These are phyloP conservation scores for Plectosphaerella plurivora DNA, from an alignment of 2,329 filamentous ascomycete genomes.

Conservation along the genomic window DNA sequence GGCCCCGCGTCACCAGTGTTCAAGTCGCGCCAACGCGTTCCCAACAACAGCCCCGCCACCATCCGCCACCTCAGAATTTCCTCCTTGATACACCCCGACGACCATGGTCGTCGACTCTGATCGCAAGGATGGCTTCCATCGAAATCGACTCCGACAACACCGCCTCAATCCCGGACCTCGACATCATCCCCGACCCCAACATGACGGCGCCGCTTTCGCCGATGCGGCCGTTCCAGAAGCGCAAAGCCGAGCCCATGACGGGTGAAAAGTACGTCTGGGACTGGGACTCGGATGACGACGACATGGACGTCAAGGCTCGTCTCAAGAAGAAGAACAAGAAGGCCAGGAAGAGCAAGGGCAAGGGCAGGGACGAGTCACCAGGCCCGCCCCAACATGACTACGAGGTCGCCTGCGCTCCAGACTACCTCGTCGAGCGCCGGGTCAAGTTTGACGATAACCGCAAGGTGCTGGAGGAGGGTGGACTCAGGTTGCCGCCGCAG, in stretches of 20 bases:
- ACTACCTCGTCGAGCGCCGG: conserved; percentile 68
- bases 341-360: conserved; percentile 36
- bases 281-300: conserved; percentile 53
- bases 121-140: neutral
- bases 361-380: conserved; percentile 23
- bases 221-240: conserved; percentile 20
- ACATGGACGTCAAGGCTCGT: conserved; percentile 37
- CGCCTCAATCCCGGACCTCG: neutral
- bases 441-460: conserved; percentile 62
- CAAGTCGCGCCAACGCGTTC: no score
- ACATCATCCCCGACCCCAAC: neutral
- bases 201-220: conserved; percentile 3
- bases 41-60: neutral
- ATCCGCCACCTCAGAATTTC: neutral
- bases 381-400: conserved; percentile 34
- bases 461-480: conserved; percentile 58
- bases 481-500: conserved; percentile 71
- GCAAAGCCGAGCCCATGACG: conserved; percentile 29
- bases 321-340: conserved; percentile 55
- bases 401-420: conserved; percentile 59
- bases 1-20: no score
- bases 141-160: conserved; percentile 6
- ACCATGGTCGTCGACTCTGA: neutral
- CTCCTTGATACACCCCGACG: neutral
- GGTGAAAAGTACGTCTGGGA: conserved; percentile 47